Evolutionary conservation across 306 rosid genomes (phyloP).

Genomic region (Pyrus betulifolia): DNA sequence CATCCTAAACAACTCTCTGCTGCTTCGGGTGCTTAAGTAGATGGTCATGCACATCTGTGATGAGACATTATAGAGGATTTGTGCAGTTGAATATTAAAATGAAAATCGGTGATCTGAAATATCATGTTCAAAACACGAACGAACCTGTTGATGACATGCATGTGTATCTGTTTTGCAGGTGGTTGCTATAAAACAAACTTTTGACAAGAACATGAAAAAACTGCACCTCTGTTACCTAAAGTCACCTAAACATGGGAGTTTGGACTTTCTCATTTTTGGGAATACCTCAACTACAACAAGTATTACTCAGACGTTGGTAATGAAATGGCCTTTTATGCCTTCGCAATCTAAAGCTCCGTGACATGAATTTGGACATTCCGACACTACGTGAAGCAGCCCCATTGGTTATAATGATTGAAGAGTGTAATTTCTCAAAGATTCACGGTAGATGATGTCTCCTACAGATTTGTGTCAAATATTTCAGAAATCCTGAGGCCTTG

Average conservation of each 20-base stretch:
- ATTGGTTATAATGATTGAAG: background rate
- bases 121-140: too few relatives aligned
- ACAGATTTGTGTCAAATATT: background rate
- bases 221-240: constrained; percentile 53
- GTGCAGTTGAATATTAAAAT: background rate
- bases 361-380: background rate
- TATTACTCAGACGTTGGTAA: constrained; percentile 48
- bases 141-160: too few relatives aligned
- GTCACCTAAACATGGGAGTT: constrained; percentile 60
- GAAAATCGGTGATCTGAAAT: background rate
- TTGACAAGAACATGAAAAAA: constrained; percentile 63
- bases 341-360: constrained; percentile 11
- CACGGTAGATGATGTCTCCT: background rate
- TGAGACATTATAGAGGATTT: background rate
- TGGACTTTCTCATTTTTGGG: constrained; percentile 80
- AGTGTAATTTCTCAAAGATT: background rate
- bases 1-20: background rate
- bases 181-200: constrained; percentile 52
- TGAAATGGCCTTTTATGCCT: constrained; percentile 29
- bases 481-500: background rate
- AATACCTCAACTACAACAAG: constrained; percentile 57
- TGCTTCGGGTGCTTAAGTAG: background rate
- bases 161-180: constrained; percentile 50
- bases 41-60: background rate
- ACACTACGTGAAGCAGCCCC: background rate